phyloP scores from a whole-genome alignment of 495 filamentous ascomycete species.

The Trichoderma reesei region DNA sequence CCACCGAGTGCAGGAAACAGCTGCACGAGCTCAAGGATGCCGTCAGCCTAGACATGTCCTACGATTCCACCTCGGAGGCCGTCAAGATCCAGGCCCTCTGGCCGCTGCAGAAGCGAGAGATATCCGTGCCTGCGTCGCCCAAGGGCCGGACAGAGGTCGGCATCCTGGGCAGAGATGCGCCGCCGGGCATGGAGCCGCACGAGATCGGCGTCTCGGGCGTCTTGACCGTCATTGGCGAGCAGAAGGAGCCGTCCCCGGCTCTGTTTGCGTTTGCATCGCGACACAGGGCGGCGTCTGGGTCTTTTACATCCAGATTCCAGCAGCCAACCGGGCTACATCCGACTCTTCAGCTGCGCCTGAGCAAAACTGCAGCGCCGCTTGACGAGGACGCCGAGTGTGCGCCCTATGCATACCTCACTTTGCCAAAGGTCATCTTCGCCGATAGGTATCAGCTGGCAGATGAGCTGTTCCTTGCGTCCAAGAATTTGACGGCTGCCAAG shows the following conservation, averaged over 20 bases:
- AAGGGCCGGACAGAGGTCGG: constrained; percentile 61
- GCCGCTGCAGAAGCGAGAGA: constrained; percentile 34
- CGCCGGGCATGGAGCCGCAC: constrained; percentile 49
- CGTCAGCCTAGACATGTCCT: constrained; percentile 66
- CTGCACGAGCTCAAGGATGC: constrained; percentile 32
- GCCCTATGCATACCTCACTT: constrained; percentile 73
- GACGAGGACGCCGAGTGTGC: constrained; percentile 43
- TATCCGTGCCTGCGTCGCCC: constrained; percentile 28
- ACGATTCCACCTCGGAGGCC: constrained; percentile 58
- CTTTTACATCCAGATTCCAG: constrained; percentile 46
- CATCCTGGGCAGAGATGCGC: constrained; percentile 58
- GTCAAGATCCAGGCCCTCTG: constrained; percentile 54
- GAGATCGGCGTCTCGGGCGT: constrained; percentile 72
- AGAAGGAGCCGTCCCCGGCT: constrained; percentile 54
- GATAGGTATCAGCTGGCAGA: constrained; percentile 62
- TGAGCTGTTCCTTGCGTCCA: constrained; percentile 42
- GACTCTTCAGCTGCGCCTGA: constrained; percentile 52
- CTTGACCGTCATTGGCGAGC: constrained; percentile 68
- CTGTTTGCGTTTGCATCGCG: constrained; percentile 87
- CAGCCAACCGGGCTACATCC: constrained; percentile 82
- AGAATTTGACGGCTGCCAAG: constrained; percentile 60
- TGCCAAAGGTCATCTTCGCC: constrained; percentile 74
- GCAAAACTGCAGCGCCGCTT: constrained; percentile 28
- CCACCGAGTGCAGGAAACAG: constrained; percentile 27
- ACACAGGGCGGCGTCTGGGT: constrained; percentile 50